Evolutionary conservation across 2,329 filamentous ascomycete species (phyloP).

Genomic region (Fusarium papillatum): DNA sequence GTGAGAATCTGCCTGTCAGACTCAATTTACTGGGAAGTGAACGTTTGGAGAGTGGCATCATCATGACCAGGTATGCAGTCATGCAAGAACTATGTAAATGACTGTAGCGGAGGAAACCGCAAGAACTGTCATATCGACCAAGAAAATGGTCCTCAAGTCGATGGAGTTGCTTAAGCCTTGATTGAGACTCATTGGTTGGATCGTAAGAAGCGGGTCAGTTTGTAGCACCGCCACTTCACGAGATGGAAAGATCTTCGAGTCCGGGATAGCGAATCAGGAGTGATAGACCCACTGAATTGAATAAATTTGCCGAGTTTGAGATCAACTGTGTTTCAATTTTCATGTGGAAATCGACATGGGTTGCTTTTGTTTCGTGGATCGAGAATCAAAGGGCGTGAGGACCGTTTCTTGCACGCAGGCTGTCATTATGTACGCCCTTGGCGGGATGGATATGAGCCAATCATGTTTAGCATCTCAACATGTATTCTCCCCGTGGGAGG

Average conservation of each 20-base stretch:
- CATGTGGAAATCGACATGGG: background rate
- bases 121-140: background rate
- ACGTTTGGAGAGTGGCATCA: slow-evolving; percentile 33
- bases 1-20: background rate
- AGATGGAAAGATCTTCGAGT: background rate
- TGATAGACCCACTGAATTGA: background rate
- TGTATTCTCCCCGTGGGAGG: too few relatives aligned
- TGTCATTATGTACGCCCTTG: background rate
- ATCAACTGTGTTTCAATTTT: background rate
- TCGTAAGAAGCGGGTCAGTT: background rate
- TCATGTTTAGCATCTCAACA: too few relatives aligned
- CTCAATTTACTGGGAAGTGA: slow-evolving; percentile 25
- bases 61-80: slow-evolving; percentile 37
- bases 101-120: background rate
- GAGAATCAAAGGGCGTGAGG: background rate
- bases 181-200: background rate
- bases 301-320: background rate
- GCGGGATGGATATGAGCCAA: background rate
- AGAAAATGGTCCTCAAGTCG: background rate
- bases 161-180: background rate
- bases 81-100: background rate
- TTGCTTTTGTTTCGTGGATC: background rate
- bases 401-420: background rate
- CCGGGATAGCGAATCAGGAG: background rate
- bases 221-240: background rate